These are phyloP conservation scores for Penicillium arizonense DNA, from an alignment of 495 filamentous ascomycete genomes.

Conservation along the genomic window DNA sequence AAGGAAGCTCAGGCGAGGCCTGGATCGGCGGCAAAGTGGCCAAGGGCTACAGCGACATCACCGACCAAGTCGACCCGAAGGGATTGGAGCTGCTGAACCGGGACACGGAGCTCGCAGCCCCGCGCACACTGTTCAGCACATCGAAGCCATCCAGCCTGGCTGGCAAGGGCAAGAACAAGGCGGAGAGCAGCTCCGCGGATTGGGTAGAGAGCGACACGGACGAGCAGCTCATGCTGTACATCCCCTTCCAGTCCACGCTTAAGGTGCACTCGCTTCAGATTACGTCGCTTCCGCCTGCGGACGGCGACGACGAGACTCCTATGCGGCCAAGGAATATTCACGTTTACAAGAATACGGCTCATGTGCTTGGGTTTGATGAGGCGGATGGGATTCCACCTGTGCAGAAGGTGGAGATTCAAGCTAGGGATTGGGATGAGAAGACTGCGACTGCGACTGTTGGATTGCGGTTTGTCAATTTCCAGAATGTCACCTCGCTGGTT, in stretches of 20 bases:
- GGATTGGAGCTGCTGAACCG: slow-evolving; percentile 86
- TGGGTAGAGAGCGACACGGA: slow-evolving; percentile 99
- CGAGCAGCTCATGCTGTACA: slow-evolving; percentile 91
- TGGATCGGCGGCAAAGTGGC: slow-evolving; percentile 78
- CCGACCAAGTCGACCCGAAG: slow-evolving; percentile 72
- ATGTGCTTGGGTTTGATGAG: slow-evolving; percentile 93
- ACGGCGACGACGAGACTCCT: slow-evolving; percentile 66
- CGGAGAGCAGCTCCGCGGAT: slow-evolving; percentile 53
- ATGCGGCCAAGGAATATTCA: slow-evolving; percentile 84
- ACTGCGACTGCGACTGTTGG: slow-evolving; percentile 82
- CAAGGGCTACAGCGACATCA: slow-evolving; percentile 80
- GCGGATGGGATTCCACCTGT: slow-evolving; percentile 79
- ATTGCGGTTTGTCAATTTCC: slow-evolving; percentile 95
- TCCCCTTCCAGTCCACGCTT: slow-evolving; percentile 83
- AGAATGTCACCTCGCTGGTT: slow-evolving; percentile 82
- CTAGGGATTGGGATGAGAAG: slow-evolving; percentile 78
- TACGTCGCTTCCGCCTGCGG: slow-evolving; percentile 69
- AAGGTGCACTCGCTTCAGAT: slow-evolving; percentile 91
- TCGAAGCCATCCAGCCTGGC: slow-evolving; percentile 64
- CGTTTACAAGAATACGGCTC: slow-evolving; percentile 80
- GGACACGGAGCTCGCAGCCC: slow-evolving; percentile 65
- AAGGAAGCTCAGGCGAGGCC: slow-evolving; percentile 37
- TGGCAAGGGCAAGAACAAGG: slow-evolving; percentile 56
- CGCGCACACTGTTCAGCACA: slow-evolving; percentile 68
- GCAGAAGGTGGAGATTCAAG: slow-evolving; percentile 69